A percentile compares a stretch with the other conserved stretches of the same genome.
These are phyloP conservation scores for Calocybe cyanea DNA, from an alignment of 768 basidiomycete species.

Conservation along the genomic window DNA sequence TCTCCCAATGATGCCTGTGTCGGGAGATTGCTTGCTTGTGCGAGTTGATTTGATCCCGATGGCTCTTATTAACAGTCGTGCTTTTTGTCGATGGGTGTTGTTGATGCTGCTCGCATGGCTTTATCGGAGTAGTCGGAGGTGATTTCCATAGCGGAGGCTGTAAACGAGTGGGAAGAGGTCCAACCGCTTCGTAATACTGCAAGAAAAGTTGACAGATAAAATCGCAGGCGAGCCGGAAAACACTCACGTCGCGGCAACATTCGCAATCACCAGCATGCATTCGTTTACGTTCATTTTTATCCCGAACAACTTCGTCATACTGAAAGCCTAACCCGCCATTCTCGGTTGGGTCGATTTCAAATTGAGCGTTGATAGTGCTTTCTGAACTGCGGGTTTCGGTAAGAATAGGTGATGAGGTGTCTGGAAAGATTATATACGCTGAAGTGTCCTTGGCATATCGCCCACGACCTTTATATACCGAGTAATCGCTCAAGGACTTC, in stretches of 20 bases:
- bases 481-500: conserved; percentile 34
- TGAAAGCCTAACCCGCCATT: conserved; percentile 68
- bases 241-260: conserved; percentile 69
- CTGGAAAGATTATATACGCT: conserved; percentile 23
- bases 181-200: conserved; percentile 79
- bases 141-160: conserved; percentile 76
- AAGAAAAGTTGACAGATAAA: background rate
- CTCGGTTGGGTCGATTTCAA: conserved; percentile 57
- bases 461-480: conserved; percentile 55
- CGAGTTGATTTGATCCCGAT: conserved; percentile 31
- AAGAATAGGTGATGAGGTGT: background rate
- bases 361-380: conserved; percentile 58
- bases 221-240: background rate
- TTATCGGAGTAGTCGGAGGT: conserved; percentile 35
- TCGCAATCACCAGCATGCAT: conserved; percentile 81
- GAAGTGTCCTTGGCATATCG: conserved; percentile 42
- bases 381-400: conserved; percentile 20
- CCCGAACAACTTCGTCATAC: conserved; percentile 75
- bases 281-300: conserved; percentile 54
- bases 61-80: conserved; percentile 3
- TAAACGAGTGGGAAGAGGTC: conserved; percentile 61
- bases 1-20: conserved; percentile 69
- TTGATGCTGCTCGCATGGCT: conserved; percentile 24
- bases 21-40: conserved; percentile 71
- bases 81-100: conserved; percentile 3